Evolutionary conservation across 2,329 filamentous ascomycete species (phyloP), one percentile per base, ranked within the genome.

Genomic region (Harringtonia lauricola): DNA sequence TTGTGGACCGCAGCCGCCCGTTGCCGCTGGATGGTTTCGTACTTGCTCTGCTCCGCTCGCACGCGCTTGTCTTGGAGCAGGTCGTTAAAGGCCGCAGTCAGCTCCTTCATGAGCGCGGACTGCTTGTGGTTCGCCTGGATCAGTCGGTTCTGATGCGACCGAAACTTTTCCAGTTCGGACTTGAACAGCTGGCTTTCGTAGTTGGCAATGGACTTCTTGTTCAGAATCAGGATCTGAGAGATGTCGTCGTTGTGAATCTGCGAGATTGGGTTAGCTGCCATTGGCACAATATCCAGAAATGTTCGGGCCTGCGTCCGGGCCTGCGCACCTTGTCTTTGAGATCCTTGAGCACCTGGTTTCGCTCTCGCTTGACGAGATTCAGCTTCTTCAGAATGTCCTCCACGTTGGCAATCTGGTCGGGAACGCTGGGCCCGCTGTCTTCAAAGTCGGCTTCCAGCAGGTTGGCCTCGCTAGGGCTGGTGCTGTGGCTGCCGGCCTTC

Each of bases 201-300:
- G 56, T 87, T 94, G 18, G 87, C 76, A 56, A 96, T 90, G 2
- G 87, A 83, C 64, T 96, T 98, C 61, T 96, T 96, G 71, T 98
- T 98, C 47, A 98, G 68, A 44, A 98, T 98, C 47, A 98, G 71
- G 13, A 96, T 89, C 57, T 95, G 92, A 6, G 89, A 95, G 50
- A 98, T 98, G 56, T 98, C 94, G 57, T 98, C 94, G 52, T 84
- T 87, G 64, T 94, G 90, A 42, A 90, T 83, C 90, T 95, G 42
- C 10, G 17, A 10, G 8, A 19, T 12, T 18, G 22, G 24, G 36
- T 24, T 8, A 37, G 18, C 29, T 22, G 26, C 28, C 15, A 8
- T 14, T 26, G 7, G 10, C 7, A 26, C 5, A 28, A 2, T 17
- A 14, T 8, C 36, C 7, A 10, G 13, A 8, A 19, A 15, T 4